Percentiles rank a stretch among this genome's conserved stretches.
Conservation (phyloP, 2,329 filamentous ascomycete species). For the Calonectria fujianensis region DNA sequence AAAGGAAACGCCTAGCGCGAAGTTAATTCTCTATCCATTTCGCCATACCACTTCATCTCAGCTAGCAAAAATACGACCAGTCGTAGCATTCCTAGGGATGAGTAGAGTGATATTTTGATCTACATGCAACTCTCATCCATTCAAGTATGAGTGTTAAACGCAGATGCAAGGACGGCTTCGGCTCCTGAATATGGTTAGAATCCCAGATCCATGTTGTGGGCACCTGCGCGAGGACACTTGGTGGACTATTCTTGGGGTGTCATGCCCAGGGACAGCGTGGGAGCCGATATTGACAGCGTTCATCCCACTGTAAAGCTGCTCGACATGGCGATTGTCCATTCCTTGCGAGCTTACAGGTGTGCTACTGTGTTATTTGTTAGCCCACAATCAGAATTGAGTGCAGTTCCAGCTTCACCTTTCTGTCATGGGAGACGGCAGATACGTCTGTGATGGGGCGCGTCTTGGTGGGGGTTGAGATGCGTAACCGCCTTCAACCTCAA, state of each 20-base stretch:
- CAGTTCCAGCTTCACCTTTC: not conserved
- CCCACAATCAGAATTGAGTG: not conserved
- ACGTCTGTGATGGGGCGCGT: not conserved
- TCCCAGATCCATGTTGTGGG: not conserved
- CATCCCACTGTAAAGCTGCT: not conserved
- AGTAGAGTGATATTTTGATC: not conserved
- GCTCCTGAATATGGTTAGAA: not conserved
- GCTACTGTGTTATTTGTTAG: not conserved
- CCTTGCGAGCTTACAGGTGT: not conserved
- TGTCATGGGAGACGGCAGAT: not conserved
- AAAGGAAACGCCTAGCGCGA: not conserved
- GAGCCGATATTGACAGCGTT: not conserved
- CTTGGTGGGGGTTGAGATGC: not conserved
- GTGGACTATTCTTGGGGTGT: not conserved
- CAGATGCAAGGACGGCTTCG: not conserved
- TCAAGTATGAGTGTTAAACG: not conserved
- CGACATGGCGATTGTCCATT: not conserved
- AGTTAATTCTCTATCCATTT: not conserved
- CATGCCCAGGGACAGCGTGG: not conserved
- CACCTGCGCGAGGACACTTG: not conserved
- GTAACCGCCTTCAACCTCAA: not conserved
- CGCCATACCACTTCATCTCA: not conserved
- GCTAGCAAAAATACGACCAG: not conserved
- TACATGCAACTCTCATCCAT: not conserved
- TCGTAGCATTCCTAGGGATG: not conserved